phyloP scores from a whole-genome alignment of 2,329 filamentous ascomycete species.

The Ophiobolus disseminans region DNA sequence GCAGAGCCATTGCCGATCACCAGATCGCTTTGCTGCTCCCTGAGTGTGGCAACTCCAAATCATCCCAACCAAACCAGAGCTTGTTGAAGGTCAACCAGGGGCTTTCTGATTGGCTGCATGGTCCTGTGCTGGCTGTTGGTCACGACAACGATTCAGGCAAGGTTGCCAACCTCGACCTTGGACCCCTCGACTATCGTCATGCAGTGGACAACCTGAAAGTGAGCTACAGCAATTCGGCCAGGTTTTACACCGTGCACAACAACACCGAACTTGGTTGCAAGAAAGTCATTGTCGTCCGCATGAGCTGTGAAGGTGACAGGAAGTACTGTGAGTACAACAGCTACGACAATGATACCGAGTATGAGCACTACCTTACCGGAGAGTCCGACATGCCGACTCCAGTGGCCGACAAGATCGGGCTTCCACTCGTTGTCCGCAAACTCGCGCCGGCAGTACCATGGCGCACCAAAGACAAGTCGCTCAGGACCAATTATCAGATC shows the following conservation, averaged over 20 bases:
- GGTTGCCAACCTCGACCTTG: slow-evolving; percentile 1
- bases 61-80: slow-evolving; percentile 3
- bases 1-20: too few species aligned
- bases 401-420: slow-evolving; percentile 18
- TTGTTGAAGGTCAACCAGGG: slow-evolving; percentile 4
- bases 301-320: slow-evolving; percentile 18
- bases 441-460: slow-evolving; percentile 8
- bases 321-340: slow-evolving; percentile 3
- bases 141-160: background rate
- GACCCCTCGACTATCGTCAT: slow-evolving; percentile 15
- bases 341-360: slow-evolving; percentile 5
- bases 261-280: background rate
- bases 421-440: slow-evolving; percentile 12
- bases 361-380: background rate
- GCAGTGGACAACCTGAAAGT: slow-evolving; percentile 12
- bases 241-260: too few species aligned
- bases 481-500: slow-evolving; percentile 1
- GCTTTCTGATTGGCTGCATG: background rate
- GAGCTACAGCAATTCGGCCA: too few species aligned
- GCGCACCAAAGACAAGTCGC: slow-evolving; percentile 5
- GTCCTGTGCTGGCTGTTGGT: slow-evolving; percentile 1
- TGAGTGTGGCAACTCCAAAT: too few species aligned
- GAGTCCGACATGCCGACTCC: slow-evolving; percentile 11
- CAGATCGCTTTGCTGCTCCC: too few species aligned
- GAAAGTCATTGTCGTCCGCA: slow-evolving; percentile 9